Evolutionary conservation across 352 stramenopile genomes (phyloP), one percentile per base, ranked within the genome.

Genomic region (Phytophthora macrochlamydospora): DNA sequence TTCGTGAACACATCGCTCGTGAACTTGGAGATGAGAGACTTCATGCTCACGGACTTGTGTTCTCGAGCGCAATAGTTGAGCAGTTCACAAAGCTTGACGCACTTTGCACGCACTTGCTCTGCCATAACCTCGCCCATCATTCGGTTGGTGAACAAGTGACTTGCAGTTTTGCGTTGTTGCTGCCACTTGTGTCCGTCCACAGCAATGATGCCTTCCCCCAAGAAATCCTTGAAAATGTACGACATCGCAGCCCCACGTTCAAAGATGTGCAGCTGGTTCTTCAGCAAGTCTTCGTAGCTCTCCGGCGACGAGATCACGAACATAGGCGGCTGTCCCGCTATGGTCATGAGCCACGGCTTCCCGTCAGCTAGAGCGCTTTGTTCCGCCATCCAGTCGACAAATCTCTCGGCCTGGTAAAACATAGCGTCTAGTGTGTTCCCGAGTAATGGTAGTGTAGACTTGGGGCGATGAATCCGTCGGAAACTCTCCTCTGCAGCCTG

Each of bases 121-220:
- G 71, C 61, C 75, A 89, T 86, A 37, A 75, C 68, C 5, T 83
- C 73, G n/a, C 69, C 64, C 67, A 89, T 71, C 67, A 79, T 83
- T n/a, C 72, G 70, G 6, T 75, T 75, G n/a, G 81, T 88, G 54
- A 97, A 93, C 35, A 98, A 89, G 56, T 97, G 85, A 52, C 85
- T 94, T 61, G 87, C 88, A 1, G 68, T 87, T 67, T 94, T 93
- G 61, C 85, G 81, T 60, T 96, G 89, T 31, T 79, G 56, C 4
- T 51, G 53, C 87, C 89, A 95, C 31, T 56, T 65, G 29, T 76
- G 56, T 0, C 79, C 79, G 38, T 94, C 85, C 9, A 70, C 67
- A 2, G 66, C 75, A 50, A 94, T 86, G 63, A 95, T 93, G 44
- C 84, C 82, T 28, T 83, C 74, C 44, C 86, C 77, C 46, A 94